A percentile compares a stretch with the other conserved stretches of the same genome.
These are phyloP conservation scores for Malassezia globosa DNA, from an alignment of 1,284 basidiomycete species.

Conservation along the genomic window DNA sequence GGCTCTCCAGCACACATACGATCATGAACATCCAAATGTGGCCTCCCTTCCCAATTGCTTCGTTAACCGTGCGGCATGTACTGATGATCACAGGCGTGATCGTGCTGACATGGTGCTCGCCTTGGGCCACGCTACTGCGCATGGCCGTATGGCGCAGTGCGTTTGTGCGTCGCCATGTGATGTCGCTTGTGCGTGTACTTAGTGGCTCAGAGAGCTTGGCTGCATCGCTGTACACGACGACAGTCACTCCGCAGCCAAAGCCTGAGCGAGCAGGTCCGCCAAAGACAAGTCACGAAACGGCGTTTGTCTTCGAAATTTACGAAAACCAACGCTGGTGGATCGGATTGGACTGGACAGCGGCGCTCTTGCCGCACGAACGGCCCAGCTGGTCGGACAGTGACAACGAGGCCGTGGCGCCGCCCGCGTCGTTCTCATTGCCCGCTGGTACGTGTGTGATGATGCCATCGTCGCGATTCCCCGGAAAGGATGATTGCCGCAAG, in stretches of 20 bases:
- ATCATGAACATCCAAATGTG: conserved; percentile 16
- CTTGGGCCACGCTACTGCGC: conserved; percentile 40
- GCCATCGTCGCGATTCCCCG: conserved; percentile 27
- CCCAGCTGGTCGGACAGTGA: conserved; percentile 62
- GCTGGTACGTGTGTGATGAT: conserved; percentile 42
- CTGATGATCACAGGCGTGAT: conserved; percentile 34
- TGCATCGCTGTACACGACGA: conserved; percentile 16
- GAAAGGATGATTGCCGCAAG: conserved; percentile 36
- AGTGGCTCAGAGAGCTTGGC: conserved; percentile 20
- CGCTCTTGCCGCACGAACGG: conserved; percentile 75
- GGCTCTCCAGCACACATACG: neutral
- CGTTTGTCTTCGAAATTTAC: conserved; percentile 53
- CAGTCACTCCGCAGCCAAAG: conserved; percentile 3
- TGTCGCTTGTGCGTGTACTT: conserved; percentile 23
- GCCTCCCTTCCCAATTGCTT: conserved; percentile 41
- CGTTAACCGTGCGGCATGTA: conserved; percentile 34
- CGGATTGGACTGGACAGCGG: conserved; percentile 71
- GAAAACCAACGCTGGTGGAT: conserved; percentile 87
- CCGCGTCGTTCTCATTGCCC: conserved; percentile 54
- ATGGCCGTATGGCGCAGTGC: conserved; percentile 42
- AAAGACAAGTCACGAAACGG: conserved; percentile 15
- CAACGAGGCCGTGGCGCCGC: conserved; percentile 49
- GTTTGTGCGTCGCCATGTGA: conserved; percentile 25
- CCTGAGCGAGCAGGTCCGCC: neutral
- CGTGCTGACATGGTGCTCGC: conserved; percentile 42